Base-by-base conservation (phyloP, 148 eudicot species). In the Rhododendron ovatum region DNA sequence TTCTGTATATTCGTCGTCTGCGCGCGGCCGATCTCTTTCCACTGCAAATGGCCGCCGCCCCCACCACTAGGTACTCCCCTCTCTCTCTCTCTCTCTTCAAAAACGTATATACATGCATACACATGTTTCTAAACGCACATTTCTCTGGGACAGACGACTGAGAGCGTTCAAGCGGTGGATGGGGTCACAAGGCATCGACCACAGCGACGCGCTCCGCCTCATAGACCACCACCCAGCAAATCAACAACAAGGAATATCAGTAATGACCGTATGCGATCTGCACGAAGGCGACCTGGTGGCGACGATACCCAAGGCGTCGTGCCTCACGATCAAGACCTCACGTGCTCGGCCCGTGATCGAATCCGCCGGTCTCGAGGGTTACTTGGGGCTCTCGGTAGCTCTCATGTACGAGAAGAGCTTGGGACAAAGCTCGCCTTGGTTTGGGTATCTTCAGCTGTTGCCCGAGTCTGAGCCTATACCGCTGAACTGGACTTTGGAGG, bases 131-230 rank as follows among this genome's bases (percentile, higher is more conserved):
- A 47, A 67, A 48, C 65, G 47, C 24, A 71, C 18, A 50, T 55
- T 55, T 22, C 22, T 30, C 57, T 50, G 33, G 47, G 22, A 71
- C 87, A 90, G 99, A 89, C 92, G 89, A 55, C 57, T 96, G 89
- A 89, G 98, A 80, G 95, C 89, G 6, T 96, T 96, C 94, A 94
- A 92, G 85, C 90, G 98, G 33, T 96, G 98, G 99, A 96, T 96
- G 98, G 81, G 79, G 0, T 45, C 85, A 17, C 90, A 92, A 67
- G 80, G 57, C 81, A 90, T 96, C 48, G 85, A 94, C 2, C 91
- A 85, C 89, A 92, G 92, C 85, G 92, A 96, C 78, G 94, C 99
- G 2, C 89, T 95, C 14, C 86, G 87, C 30, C 89, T 95, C 55
- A 69, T 89, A 63, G 89, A 89, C 63, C 35, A 86, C 30, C 51